Conservation (phyloP, 2,329 filamentous ascomycete species). For the Plectosphaerella sp. region DNA sequence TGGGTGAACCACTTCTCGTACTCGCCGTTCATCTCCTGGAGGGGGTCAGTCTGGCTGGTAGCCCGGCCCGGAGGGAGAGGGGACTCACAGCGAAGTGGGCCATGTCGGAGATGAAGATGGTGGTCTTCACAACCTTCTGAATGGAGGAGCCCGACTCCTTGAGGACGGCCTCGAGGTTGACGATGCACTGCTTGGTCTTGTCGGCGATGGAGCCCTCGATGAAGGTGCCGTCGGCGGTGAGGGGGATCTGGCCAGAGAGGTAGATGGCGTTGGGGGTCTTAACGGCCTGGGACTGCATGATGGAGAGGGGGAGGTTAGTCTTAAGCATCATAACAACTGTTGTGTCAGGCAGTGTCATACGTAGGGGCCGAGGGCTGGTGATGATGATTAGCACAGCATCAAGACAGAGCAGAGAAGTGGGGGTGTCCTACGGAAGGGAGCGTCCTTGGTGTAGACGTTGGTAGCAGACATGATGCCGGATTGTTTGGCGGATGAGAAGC, state of each 20-base stretch:
- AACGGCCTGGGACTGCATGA: constrained; percentile 56
- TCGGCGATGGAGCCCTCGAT: constrained; percentile 58
- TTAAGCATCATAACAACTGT: not conserved
- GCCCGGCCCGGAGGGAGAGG: constrained; percentile 2
- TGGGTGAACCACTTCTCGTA: constrained; percentile 80
- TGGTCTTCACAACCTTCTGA: constrained; percentile 81
- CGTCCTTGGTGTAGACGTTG: constrained; percentile 54
- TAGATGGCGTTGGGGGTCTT: constrained; percentile 63
- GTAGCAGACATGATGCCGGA: constrained; percentile 20
- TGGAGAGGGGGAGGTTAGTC: constrained; percentile 10
- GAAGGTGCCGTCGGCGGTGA: constrained; percentile 50
- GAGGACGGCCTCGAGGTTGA: constrained; percentile 82
- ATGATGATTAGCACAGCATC: constrained; percentile 7
- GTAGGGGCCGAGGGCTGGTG: constrained; percentile 57
- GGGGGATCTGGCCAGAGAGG: constrained; percentile 71
- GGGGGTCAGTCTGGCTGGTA: not conserved
- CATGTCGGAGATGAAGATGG: constrained; percentile 91
- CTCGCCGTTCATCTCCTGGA: constrained; percentile 74
- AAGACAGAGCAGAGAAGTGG: not conserved
- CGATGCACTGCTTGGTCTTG: constrained; percentile 58
- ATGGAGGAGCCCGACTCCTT: constrained; percentile 75
- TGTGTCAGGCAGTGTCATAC: constrained; percentile 34
- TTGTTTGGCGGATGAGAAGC: not conserved
- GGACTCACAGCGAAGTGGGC: constrained; percentile 64
- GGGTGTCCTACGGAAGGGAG: constrained; percentile 48